Base-by-base conservation (phyloP, 495 filamentous ascomycete genomes). In the Hypoxylon fuscum region DNA sequence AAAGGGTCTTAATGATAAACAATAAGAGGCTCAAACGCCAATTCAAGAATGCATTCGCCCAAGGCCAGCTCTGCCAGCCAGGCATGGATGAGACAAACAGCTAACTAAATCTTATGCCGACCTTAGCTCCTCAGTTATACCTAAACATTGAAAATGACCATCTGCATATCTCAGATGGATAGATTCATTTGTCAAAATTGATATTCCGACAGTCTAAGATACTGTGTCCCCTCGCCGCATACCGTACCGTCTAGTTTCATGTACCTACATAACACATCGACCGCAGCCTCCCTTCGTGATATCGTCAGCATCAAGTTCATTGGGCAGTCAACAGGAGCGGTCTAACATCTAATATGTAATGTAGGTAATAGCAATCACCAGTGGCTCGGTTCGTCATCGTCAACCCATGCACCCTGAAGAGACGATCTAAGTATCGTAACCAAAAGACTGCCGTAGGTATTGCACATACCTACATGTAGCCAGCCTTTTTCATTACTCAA, bases 131-230 rank as follows among this genome's bases (percentile, higher is more conserved):
- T 31, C 47, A 45, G n/a, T 45, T 52, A 45, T 52, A 51, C 47
- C 47, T 60, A 25, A 47, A 62, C 34, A 58, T 52, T 47, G 53
- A 64, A 53, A 38, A 64, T 64, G 43, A 51, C 47, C 47, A 57
- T 57, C 41, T 64, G 48, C 60, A 64, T 64, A 45, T 45, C 51
- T 50, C n/a, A n/a, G n/a, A n/a, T n/a, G n/a, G n/a, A n/a, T n/a
- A 12, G 31, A 60, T 29, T 44, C 48, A 48, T 52, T 52, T 46
- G 49, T 64, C 42, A 21, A 53, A 52, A 23, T 40, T n/a, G 22
- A 52, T 50, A 58, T 46, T 35, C 38, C 23, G 29, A 56, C 52
- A 14, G 45, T 55, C 46, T 46, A 34, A 3, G 14, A 45, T 55
- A 62, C 51, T 34, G 51, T 63, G 27, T 10, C 22, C 22, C 46